Percentiles rank a stretch among this genome's conserved stretches.
Conservation (phyloP, 768 basidiomycete genomes). For the Xerocomus potaroensis region DNA sequence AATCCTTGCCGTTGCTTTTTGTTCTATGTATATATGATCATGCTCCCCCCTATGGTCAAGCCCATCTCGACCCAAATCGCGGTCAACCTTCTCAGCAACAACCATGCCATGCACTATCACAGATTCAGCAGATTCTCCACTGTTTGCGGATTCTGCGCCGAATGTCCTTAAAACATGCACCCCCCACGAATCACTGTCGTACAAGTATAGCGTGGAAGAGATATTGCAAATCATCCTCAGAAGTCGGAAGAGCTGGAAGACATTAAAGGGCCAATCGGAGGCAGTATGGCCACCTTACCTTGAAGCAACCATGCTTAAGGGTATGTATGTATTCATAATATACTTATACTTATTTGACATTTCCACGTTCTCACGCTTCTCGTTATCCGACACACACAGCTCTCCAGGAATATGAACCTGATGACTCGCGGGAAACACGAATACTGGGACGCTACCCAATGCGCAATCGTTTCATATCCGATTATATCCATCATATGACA, state of each 20-base stretch:
- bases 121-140: not conserved
- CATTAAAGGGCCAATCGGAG: conserved; percentile 59
- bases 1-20: conserved; percentile 17
- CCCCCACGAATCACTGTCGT: conserved; percentile 11
- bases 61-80: conserved; percentile 15
- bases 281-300: conserved; percentile 78
- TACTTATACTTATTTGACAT: conserved; percentile 6
- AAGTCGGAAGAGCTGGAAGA: conserved; percentile 74
- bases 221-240: conserved; percentile 65
- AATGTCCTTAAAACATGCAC: conserved; percentile 6
- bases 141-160: too few relatives aligned
- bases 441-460: conserved; percentile 73
- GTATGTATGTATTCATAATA: conserved; percentile 33
- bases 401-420: conserved; percentile 67
- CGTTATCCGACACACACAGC: conserved; percentile 39
- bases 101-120: conserved; percentile 1
- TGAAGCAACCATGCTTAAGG: conserved; percentile 74
- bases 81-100: conserved; percentile 1
- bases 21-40: conserved; percentile 25
- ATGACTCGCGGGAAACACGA: conserved; percentile 68
- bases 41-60: conserved; percentile 4
- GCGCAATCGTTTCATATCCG: conserved; percentile 77
- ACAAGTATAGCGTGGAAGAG: conserved; percentile 35
- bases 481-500: conserved; percentile 66
- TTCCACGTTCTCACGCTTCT: conserved; percentile 19